Evolutionary conservation across 345 rosid species (phyloP).

Genomic region (Arabis alpina): DNA sequence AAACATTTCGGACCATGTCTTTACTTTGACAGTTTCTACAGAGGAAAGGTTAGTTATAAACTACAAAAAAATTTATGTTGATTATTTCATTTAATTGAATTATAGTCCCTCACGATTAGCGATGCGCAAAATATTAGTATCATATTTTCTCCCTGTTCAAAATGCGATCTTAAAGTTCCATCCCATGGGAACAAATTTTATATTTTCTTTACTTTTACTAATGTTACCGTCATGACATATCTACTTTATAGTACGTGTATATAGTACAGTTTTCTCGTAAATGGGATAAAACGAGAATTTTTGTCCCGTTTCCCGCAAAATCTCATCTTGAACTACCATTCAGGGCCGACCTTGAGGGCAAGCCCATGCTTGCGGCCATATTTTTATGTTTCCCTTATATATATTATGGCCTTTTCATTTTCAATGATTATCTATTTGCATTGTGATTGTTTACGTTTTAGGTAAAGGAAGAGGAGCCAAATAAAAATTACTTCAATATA

Average conservation of each 20-base stretch:
- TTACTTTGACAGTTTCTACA: constrained; percentile 51
- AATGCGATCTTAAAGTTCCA: no score
- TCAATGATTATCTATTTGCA: neutral
- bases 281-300: neutral
- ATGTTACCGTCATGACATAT: no score
- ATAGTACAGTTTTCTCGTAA: neutral
- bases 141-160: no score
- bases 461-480: constrained; percentile 65
- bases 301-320: neutral
- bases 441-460: constrained; percentile 28
- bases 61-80: no score
- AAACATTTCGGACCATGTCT: constrained; percentile 56
- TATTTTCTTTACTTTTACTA: no score
- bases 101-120: neutral
- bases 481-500: constrained; percentile 64
- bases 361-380: no score
- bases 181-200: no score
- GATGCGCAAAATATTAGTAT: neutral
- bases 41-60: constrained; percentile 47
- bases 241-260: no score
- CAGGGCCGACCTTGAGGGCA: no score
- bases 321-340: neutral
- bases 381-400: no score
- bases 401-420: no score
- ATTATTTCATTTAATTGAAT: no score